Evolutionary conservation across 805 yeast genomes (phyloP).

Genomic region (Ogataea corticis): DNA sequence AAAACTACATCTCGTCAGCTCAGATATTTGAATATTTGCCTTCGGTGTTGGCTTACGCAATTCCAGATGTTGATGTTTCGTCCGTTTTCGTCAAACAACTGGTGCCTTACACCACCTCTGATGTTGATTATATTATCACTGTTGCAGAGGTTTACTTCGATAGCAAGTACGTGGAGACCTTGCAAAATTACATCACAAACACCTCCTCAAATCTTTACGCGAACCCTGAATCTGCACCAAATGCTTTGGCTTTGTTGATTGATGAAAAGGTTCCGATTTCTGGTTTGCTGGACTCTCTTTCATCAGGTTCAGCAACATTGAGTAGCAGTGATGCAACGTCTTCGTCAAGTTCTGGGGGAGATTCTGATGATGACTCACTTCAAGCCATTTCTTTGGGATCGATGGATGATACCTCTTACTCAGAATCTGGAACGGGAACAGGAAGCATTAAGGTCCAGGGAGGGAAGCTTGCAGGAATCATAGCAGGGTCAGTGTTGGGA

Average conservation of each 20-base stretch:
- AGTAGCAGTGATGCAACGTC: slow-evolving; percentile 14
- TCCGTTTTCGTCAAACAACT: slow-evolving; percentile 64
- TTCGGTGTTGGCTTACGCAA: slow-evolving; percentile 63
- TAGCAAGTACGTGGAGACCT: slow-evolving; percentile 42
- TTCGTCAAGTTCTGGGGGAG: slow-evolving; percentile 2
- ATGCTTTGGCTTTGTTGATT: slow-evolving; percentile 63
- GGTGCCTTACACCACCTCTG: slow-evolving; percentile 67
- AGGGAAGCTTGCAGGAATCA: slow-evolving; percentile 66
- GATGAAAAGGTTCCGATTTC: slow-evolving; percentile 67
- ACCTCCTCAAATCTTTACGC: slow-evolving; percentile 59
- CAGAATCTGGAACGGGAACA: slow-evolving; percentile 15
- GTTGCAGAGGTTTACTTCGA: slow-evolving; percentile 90
- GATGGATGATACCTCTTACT: slow-evolving; percentile 20
- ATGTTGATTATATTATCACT: slow-evolving; percentile 68
- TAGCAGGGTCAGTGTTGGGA: slow-evolving; percentile 83
- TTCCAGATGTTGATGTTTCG: slow-evolving; percentile 32
- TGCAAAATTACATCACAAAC: slow-evolving; percentile 52
- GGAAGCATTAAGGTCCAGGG: slow-evolving; percentile 17
- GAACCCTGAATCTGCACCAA: slow-evolving; percentile 55
- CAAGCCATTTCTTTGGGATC: slow-evolving; percentile 26
- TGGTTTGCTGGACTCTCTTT: slow-evolving; percentile 36
- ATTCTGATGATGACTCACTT: slow-evolving; percentile 5
- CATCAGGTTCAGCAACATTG: slow-evolving; percentile 13
- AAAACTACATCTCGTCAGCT: slow-evolving; percentile 72
- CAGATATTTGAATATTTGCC: slow-evolving; percentile 87